Evolutionary conservation across 2,329 filamentous ascomycete genomes (phyloP).

Genomic region (Annulohypoxylon truncatum): DNA sequence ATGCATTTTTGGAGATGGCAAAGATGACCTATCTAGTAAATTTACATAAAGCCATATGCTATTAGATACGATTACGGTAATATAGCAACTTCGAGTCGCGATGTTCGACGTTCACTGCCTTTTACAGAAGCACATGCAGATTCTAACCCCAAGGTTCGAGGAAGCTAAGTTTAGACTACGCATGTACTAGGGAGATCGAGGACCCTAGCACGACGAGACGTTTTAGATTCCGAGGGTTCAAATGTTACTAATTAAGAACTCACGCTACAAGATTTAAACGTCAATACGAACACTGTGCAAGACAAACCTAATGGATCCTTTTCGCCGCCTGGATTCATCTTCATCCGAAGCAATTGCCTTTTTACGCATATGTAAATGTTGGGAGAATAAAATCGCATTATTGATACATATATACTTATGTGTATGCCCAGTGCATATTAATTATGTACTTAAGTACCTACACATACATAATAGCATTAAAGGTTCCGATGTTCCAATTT

Average conservation of each 20-base stretch:
- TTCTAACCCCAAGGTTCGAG: neutral
- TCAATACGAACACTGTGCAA: conserved; percentile 27
- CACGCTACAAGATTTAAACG: neutral
- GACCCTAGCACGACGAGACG: conserved; percentile 36
- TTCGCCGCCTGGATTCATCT: neutral
- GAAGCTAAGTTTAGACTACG: conserved; percentile 16
- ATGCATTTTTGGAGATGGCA: conserved; percentile 8
- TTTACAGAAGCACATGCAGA: conserved; percentile 29
- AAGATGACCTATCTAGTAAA: neutral
- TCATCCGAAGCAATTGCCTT: neutral
- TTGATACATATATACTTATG: neutral
- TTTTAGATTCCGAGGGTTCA: conserved; percentile 36
- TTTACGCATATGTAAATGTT: neutral
- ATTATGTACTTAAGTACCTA: neutral
- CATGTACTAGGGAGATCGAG: conserved; percentile 29
- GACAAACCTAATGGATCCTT: neutral
- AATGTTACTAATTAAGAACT: conserved; percentile 26
- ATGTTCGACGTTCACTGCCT: conserved; percentile 20
- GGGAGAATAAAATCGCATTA: neutral
- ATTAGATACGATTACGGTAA: neutral
- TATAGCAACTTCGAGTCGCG: neutral
- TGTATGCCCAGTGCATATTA: neutral
- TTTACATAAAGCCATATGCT: neutral
- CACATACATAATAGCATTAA: neutral
- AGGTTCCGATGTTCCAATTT: neutral